These are phyloP conservation scores for Astrothelium subdiscretum DNA, from an alignment of 495 filamentous ascomycete species.

Conservation along the genomic window DNA sequence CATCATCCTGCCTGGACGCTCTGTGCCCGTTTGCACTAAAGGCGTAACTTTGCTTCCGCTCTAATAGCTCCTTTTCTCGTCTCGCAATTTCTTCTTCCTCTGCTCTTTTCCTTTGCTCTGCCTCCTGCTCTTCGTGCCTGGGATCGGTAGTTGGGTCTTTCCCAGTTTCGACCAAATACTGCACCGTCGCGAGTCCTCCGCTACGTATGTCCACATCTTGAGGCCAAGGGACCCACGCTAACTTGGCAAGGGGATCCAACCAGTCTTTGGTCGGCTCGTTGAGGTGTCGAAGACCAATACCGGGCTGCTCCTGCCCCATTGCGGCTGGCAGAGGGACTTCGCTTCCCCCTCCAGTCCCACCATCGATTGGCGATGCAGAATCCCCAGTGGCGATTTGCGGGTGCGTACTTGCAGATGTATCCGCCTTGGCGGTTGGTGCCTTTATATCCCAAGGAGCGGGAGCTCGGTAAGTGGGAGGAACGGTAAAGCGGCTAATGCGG, in stretches of 20 bases:
- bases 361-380: constrained; percentile 4
- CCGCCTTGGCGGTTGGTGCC: constrained; percentile 15
- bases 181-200: constrained; percentile 50
- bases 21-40: background rate
- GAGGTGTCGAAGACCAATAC: background rate
- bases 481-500: constrained; percentile 60
- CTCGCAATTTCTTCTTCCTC: constrained; percentile 30
- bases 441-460: constrained; percentile 14
- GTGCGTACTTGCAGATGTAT: background rate
- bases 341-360: constrained; percentile 7
- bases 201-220: constrained; percentile 47
- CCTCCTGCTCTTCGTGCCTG: constrained; percentile 34
- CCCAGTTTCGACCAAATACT: constrained; percentile 44
- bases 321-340: constrained; percentile 19
- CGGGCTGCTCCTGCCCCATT: constrained; percentile 10
- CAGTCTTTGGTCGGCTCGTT: constrained; percentile 25
- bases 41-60: background rate
- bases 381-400: constrained; percentile 7
- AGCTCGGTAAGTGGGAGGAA: constrained; percentile 50
- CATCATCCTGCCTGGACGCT: background rate
- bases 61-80: background rate
- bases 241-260: constrained; percentile 39
- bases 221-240: constrained; percentile 58
- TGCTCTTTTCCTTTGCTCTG: constrained; percentile 30
- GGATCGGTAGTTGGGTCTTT: constrained; percentile 43